These are phyloP conservation scores for Prosopis cineraria DNA, from an alignment of 306 rosid genomes.

Conservation along the genomic window DNA sequence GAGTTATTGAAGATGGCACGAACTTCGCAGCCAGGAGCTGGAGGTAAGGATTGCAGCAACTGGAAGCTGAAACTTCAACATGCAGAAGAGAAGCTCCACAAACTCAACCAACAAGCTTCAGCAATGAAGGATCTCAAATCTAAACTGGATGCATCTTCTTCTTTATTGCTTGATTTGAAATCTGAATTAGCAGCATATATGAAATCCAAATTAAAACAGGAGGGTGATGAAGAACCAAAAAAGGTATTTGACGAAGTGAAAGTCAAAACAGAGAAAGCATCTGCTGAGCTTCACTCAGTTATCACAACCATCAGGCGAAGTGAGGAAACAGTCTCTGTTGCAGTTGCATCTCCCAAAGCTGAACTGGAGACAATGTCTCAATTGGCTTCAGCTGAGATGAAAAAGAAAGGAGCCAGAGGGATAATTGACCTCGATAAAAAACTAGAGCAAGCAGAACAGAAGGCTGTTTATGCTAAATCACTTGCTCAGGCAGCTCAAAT, in stretches of 20 bases:
- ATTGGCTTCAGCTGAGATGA: constrained; percentile 60
- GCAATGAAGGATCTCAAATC: constrained; percentile 74
- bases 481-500: constrained; percentile 51
- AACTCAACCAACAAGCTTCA: constrained; percentile 59
- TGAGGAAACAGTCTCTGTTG: constrained; percentile 73
- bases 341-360: constrained; percentile 58
- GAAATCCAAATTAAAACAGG: constrained; percentile 73
- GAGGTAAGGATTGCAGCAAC: constrained; percentile 59
- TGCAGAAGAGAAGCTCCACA: constrained; percentile 72
- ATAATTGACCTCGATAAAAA: constrained; percentile 71
- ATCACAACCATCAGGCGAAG: constrained; percentile 56
- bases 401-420: constrained; percentile 69
- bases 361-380: constrained; percentile 66
- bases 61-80: constrained; percentile 69
- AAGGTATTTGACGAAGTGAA: constrained; percentile 74
- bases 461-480: constrained; percentile 74
- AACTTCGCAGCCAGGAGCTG: constrained; percentile 55
- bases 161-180: constrained; percentile 69
- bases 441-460: constrained; percentile 69
- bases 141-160: constrained; percentile 68
- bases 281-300: constrained; percentile 61
- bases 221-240: constrained; percentile 29
- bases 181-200: constrained; percentile 71
- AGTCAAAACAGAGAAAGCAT: constrained; percentile 68
- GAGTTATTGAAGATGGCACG: constrained; percentile 67